phyloP scores from a whole-genome alignment of 805 yeast species.

The Hanseniaspora lindneri region DNA sequence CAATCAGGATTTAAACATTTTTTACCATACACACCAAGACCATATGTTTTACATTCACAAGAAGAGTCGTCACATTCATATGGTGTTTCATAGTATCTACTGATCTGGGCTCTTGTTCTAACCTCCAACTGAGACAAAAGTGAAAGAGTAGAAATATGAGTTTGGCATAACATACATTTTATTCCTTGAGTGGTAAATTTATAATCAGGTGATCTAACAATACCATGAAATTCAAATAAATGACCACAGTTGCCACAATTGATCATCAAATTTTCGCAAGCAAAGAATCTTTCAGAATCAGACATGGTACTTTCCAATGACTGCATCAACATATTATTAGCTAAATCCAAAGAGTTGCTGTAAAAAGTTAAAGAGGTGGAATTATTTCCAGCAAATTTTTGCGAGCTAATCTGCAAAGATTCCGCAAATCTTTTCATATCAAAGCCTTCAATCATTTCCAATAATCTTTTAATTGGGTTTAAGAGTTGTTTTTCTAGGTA shows the following conservation, averaged over 20 bases:
- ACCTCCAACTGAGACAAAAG: constrained; percentile 64
- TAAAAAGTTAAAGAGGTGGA: constrained; percentile 9
- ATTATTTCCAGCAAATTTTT: constrained; percentile 33
- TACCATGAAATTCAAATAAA: constrained; percentile 60
- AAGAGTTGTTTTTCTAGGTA: constrained; percentile 81
- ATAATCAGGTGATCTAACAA: constrained; percentile 51
- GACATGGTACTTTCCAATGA: constrained; percentile 74
- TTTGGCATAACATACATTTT: constrained; percentile 51
- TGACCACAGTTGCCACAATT: constrained; percentile 50
- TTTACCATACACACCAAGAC: constrained; percentile 78
- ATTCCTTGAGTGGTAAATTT: constrained; percentile 57
- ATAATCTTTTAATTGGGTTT: constrained; percentile 79
- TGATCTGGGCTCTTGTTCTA: constrained; percentile 56
- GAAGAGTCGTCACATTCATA: constrained; percentile 71
- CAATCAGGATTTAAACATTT: constrained; percentile 53
- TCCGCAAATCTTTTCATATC: constrained; percentile 69
- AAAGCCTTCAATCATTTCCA: constrained; percentile 76
- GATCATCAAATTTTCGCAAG: constrained; percentile 43
- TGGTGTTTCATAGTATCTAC: constrained; percentile 79
- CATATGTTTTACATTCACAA: constrained; percentile 70
- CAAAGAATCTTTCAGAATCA: constrained; percentile 72
- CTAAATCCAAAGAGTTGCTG: constrained; percentile 23
- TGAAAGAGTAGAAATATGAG: constrained; percentile 39
- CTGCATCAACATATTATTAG: constrained; percentile 34
- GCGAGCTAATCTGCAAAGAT: constrained; percentile 65